Conservation (phyloP, 345 rosid species). For the Boechera divaricarpa region DNA sequence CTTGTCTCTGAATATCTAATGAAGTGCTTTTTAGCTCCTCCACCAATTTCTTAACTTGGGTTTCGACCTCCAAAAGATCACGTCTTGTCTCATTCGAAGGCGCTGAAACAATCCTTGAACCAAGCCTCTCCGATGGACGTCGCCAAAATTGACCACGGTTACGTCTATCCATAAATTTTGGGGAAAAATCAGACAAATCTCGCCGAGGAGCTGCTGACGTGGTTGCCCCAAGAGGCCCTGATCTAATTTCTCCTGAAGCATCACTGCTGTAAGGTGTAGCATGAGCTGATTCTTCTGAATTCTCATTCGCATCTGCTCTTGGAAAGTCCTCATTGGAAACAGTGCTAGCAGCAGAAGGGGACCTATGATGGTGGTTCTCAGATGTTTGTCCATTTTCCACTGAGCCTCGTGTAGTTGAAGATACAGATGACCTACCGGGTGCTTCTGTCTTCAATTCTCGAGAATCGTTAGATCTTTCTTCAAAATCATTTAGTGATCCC, state of each 20-base stretch:
- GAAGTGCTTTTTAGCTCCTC: slow-evolving; percentile 73
- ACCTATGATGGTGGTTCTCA: slow-evolving; percentile 59
- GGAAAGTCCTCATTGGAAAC: slow-evolving; percentile 57
- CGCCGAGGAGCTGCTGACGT: slow-evolving; percentile 50
- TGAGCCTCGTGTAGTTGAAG: slow-evolving; percentile 59
- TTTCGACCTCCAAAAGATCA: slow-evolving; percentile 84
- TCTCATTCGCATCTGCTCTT: slow-evolving; percentile 64
- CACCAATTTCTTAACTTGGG: slow-evolving; percentile 67
- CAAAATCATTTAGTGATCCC: slow-evolving; percentile 54
- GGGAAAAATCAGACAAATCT: slow-evolving; percentile 64
- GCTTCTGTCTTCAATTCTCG: slow-evolving; percentile 57
- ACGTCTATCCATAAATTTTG: slow-evolving; percentile 63
- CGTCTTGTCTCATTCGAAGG: slow-evolving; percentile 63
- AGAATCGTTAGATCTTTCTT: slow-evolving; percentile 57
- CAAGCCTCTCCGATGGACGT: slow-evolving; percentile 78
- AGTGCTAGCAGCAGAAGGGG: slow-evolving; percentile 62
- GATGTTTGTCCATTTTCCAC: slow-evolving; percentile 53
- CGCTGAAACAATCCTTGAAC: slow-evolving; percentile 78
- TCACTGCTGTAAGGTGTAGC: slow-evolving; percentile 71
- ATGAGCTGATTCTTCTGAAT: slow-evolving; percentile 63
- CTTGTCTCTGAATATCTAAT: slow-evolving; percentile 69
- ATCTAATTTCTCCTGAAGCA: slow-evolving; percentile 76
- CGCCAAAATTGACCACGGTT: slow-evolving; percentile 74
- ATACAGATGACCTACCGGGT: slow-evolving; percentile 52
- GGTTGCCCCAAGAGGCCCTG: slow-evolving; percentile 55